Base-by-base conservation (phyloP, 2,329 filamentous ascomycete species). In the Fusarium hainanense region DNA sequence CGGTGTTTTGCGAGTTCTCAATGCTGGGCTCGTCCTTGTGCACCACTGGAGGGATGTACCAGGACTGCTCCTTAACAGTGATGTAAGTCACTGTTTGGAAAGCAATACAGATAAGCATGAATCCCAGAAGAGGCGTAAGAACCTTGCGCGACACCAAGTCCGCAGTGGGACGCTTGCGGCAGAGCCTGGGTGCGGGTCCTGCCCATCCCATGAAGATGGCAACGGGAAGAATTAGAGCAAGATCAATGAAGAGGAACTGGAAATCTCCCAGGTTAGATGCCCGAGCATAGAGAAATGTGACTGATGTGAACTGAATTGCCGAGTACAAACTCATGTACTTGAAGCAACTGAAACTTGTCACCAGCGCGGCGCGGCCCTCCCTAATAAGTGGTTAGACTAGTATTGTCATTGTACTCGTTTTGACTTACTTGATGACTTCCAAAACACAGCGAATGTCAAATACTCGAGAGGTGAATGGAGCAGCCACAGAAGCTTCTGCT, bases 321-420 rank as follows among this genome's bases (percentile, higher is more conserved):
- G 94, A 98, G 83, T 99, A 99, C 70, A 99, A 82, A 74, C 93
- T 97, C 97, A 99, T 99, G 82, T 97, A 99, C 83, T 98, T 99
- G 87, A 99, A 99, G 83, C 96, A 99, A 82, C 93, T 97, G 83
- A 99, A 99, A 80, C 94, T 97, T 14, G 96, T 99, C n/a, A 98
- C 94, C 34, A 99, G 86, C 34, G 97, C 93, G 21, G 95, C 95
- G 68, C 97, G 90, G 21, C 96, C 96, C 83, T 99, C 96, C 71
- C 94, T 90, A 37, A 43, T 20, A 12, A 2, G 21, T 43, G 20
- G 66, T 80, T 68, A 80, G 73, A 49, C 27, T 18, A 16, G 40
- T 23, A 16, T 25, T 13, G 32, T 20, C 7, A 8, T 6, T 2
- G 4, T 9, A 7, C 20, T 57, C 12, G 18, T n/a, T 25, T 11